Base-by-base conservation (phyloP, 805 yeast genomes). In the Candida verbasci region DNA sequence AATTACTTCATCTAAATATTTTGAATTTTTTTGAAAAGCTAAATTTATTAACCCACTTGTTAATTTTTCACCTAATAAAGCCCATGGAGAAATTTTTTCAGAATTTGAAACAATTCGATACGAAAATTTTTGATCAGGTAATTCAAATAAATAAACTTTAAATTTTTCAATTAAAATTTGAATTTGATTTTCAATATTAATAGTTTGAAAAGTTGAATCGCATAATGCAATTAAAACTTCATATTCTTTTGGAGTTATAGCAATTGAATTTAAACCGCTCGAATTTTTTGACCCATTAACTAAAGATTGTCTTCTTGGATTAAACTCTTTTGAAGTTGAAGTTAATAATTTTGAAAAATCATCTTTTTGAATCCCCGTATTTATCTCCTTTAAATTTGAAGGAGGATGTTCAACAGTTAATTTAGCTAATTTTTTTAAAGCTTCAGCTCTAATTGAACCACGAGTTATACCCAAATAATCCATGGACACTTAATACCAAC, bases 191-290 rank as follows among this genome's bases (percentile, higher is more conserved):
- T 56, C 58, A 33, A 55, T 40, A 8, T 55, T 49, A 6, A 62
- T 58, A 4, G 40, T 38, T 23, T 37, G 26, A 6, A n/a, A 12
- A 3, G 69, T 50, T 9, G 68, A 59, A 18, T 62, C 62, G 41
- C 82, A 75, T 18, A 82, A 55, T 0, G 86, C 83, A 30, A 73
- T 45, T 40, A 81, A 59, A 4, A 73, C 69, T 43, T 81, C 84
- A 39, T 67, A 65, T 50, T 79, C 83, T 39, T 70, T 73, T 26
- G 65, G 56, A 2, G 76, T 57, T 41, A 76, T 62, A 11, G 76
- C 72, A 12, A 70, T 67, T 4, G 58, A 40, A 4, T 62, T 48
- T 23, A 60, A 43, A 25, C n/a, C 28, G 5, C 25, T 34, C 4
- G 15, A 8, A 8, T 21, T 24, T 12, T 27, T 21, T 9, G 18